A percentile compares a stretch with the other conserved stretches of the same genome.
These are phyloP conservation scores for Infundibulicybe gibba DNA, from an alignment of 768 basidiomycete genomes.

Conservation along the genomic window DNA sequence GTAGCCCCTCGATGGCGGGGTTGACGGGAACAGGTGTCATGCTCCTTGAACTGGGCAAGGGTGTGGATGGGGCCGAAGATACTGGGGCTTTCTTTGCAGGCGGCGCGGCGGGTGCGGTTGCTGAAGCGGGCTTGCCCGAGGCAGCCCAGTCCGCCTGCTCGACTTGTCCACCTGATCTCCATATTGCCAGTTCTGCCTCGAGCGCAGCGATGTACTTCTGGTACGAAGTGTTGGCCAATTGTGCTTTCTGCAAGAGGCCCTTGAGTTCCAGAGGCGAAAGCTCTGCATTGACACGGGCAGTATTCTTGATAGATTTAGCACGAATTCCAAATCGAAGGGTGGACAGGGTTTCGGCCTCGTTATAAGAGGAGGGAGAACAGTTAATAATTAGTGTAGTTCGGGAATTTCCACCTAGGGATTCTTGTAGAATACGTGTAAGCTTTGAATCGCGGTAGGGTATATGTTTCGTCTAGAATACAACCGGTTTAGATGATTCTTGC, in stretches of 20 bases:
- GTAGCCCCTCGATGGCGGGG: slow-evolving; percentile 67
- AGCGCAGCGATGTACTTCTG: slow-evolving; percentile 85
- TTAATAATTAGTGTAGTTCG: slow-evolving; percentile 98
- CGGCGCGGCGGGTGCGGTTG: slow-evolving; percentile 46
- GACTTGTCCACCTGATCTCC: slow-evolving; percentile 85
- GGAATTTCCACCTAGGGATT: slow-evolving; percentile 93
- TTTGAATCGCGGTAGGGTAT: slow-evolving; percentile 99
- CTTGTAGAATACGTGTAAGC: slow-evolving; percentile 98
- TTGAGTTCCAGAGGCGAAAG: slow-evolving; percentile 96
- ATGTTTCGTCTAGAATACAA: slow-evolving; percentile 72
- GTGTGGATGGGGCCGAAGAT: slow-evolving; percentile 57
- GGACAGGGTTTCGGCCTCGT: slow-evolving; percentile 92
- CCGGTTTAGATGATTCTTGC: too few species aligned
- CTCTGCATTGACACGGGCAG: slow-evolving; percentile 97
- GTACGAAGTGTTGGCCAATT: slow-evolving; percentile 78
- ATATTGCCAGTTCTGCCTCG: slow-evolving; percentile 86
- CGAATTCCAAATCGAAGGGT: slow-evolving; percentile 99
- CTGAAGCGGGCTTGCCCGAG: slow-evolving; percentile 54
- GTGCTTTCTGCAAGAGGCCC: slow-evolving; percentile 83
- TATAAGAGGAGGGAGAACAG: slow-evolving; percentile 96
- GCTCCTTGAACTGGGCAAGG: slow-evolving; percentile 44
- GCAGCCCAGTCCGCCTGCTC: slow-evolving; percentile 81
- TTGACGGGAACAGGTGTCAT: slow-evolving; percentile 62
- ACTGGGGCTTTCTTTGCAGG: slow-evolving; percentile 63
- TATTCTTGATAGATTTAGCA: slow-evolving; percentile 99